Percentiles rank a stretch among this genome's conserved stretches.
Conservation (phyloP, 148 eudicot genomes). For the Rhododendron griersonianum region DNA sequence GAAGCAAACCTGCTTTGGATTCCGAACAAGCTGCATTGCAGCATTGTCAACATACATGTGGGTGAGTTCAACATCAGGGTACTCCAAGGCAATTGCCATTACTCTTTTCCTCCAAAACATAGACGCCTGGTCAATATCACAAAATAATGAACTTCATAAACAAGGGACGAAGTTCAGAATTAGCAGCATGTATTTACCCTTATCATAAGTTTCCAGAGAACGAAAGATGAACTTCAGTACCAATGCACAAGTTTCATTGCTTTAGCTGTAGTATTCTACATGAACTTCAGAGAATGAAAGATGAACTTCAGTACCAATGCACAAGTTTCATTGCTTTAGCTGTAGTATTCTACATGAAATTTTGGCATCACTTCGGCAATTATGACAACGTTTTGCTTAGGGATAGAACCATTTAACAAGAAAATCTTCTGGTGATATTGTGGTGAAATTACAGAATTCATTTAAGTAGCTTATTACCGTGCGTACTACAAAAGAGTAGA, state of each 20-base stretch:
- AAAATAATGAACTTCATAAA: neutral
- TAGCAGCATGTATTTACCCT: neutral
- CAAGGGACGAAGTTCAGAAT: neutral
- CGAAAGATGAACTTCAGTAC: neutral
- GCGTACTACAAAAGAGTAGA: neutral
- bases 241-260: neutral
- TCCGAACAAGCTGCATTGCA: slow-evolving; percentile 96
- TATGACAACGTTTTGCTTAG: neutral
- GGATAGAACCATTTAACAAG: neutral
- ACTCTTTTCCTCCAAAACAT: slow-evolving; percentile 96
- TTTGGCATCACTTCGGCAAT: neutral
- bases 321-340: neutral
- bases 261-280: neutral
- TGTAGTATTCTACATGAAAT: neutral
- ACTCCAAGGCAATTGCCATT: slow-evolving; percentile 59
- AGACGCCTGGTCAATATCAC: slow-evolving; percentile 55
- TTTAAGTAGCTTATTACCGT: neutral
- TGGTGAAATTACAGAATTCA: neutral
- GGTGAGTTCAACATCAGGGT: slow-evolving; percentile 92
- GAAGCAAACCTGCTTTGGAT: slow-evolving; percentile 77
- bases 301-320: neutral
- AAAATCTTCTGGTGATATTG: neutral
- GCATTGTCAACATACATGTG: slow-evolving; percentile 99
- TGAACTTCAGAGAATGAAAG: neutral
- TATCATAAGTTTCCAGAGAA: neutral